phyloP scores from a whole-genome alignment of 257 asterid genomes.

The Rubia yunnanensis region DNA sequence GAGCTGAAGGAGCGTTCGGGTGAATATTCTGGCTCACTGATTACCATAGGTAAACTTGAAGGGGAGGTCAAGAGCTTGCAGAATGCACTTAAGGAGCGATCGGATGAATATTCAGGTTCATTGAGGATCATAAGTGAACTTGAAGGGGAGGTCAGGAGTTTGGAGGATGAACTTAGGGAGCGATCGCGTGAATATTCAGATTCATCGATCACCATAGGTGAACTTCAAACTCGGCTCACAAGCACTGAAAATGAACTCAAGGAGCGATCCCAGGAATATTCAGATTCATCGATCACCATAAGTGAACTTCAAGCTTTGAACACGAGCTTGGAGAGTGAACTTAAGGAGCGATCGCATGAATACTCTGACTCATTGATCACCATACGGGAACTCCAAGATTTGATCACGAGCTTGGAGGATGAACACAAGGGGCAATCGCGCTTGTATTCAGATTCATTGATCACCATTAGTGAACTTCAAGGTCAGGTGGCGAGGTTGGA shows the following conservation, averaged over 20 bases:
- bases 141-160: constrained; percentile 10
- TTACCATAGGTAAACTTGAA: constrained; percentile 48
- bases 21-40: constrained; percentile 36
- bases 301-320: constrained; percentile 57
- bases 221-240: constrained; percentile 54
- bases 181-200: constrained; percentile 14
- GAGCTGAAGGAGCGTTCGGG: constrained; percentile 40
- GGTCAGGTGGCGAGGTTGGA: constrained; percentile 51
- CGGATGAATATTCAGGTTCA: constrained; percentile 39
- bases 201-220: constrained; percentile 35
- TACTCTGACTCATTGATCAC: constrained; percentile 29
- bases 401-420: constrained; percentile 61
- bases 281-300: constrained; percentile 34
- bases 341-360: constrained; percentile 43
- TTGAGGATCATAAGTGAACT: constrained; percentile 29
- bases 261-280: constrained; percentile 36
- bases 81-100: constrained; percentile 38
- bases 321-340: constrained; percentile 48
- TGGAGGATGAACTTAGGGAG: constrained; percentile 19
- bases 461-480: constrained; percentile 51
- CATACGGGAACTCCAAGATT: constrained; percentile 49
- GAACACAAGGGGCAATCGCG: constrained; percentile 50
- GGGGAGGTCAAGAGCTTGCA: constrained; percentile 50
- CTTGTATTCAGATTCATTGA: constrained; percentile 29
- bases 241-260: constrained; percentile 51